phyloP scores from a whole-genome alignment of 305 asterid species.

The Rubia tinctorum region DNA sequence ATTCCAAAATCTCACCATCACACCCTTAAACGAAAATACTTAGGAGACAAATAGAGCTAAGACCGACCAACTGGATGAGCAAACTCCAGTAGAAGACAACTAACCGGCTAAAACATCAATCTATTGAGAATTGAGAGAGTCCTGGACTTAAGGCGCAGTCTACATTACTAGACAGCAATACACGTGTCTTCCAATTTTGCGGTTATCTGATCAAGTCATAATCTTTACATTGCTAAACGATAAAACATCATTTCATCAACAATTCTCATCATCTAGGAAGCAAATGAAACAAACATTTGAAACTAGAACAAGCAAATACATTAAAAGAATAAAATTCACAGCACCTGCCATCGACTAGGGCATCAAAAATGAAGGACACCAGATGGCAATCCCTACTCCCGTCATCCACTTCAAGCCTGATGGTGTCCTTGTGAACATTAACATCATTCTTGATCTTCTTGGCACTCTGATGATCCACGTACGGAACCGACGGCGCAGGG shows the following conservation, averaged over 20 bases:
- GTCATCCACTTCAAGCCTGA: slow-evolving; percentile 59
- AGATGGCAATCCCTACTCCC: slow-evolving; percentile 47
- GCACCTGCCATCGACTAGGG: slow-evolving; percentile 88
- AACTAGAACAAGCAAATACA: background rate
- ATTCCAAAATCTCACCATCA: background rate
- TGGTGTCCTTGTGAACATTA: slow-evolving; percentile 78
- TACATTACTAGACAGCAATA: too few species aligned
- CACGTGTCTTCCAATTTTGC: background rate
- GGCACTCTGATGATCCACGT: slow-evolving; percentile 79
- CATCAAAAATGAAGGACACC: slow-evolving; percentile 85
- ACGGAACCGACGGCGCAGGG: slow-evolving; percentile 48
- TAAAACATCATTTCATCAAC: background rate
- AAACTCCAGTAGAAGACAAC: background rate
- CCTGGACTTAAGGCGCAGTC: background rate
- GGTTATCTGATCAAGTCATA: background rate
- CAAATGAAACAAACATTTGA: background rate
- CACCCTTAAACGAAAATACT: background rate
- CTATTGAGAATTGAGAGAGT: slow-evolving; percentile 2
- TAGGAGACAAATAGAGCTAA: background rate
- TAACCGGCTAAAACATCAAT: background rate
- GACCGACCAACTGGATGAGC: background rate
- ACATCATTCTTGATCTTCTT: slow-evolving; percentile 89
- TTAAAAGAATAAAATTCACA: background rate
- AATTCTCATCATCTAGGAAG: too few species aligned
- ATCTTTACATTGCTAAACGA: background rate